Evolutionary conservation across 2,329 filamentous ascomycete species (phyloP).

Genomic region (Microcyclospora pomicola): DNA sequence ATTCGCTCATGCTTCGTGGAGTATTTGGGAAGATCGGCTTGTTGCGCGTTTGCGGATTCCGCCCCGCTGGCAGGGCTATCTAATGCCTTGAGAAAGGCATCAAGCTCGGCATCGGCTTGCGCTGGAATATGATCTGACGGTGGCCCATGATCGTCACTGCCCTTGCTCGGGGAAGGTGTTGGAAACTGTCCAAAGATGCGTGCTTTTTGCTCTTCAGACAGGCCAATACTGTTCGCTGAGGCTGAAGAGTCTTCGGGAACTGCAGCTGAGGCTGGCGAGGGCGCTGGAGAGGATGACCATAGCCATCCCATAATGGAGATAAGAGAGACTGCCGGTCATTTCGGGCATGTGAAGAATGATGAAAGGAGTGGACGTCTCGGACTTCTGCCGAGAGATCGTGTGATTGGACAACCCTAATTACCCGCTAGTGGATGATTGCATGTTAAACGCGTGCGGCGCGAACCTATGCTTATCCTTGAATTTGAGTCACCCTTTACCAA

Average conservation of each 20-base stretch:
- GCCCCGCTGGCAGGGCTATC: conserved; percentile 13
- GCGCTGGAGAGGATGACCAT: conserved; percentile 10
- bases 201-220: conserved; percentile 16
- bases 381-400: too few species aligned
- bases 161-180: conserved; percentile 13
- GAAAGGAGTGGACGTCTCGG: too few species aligned
- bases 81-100: conserved; percentile 38
- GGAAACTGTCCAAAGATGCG: conserved; percentile 17
- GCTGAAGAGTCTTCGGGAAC: background rate
- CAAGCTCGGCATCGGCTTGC: conserved; percentile 41
- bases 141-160: conserved; percentile 20
- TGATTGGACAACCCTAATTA: too few species aligned
- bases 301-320: conserved; percentile 14
- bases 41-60: conserved; percentile 5
- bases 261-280: conserved; percentile 1
- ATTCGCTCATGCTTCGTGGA: conserved; percentile 9
- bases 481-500: too few species aligned
- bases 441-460: too few species aligned
- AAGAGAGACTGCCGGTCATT: background rate
- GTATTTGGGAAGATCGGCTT: conserved; percentile 5
- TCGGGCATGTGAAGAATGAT: too few species aligned
- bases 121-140: conserved; percentile 9
- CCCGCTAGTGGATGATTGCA: too few species aligned
- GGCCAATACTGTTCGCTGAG: conserved; percentile 6
- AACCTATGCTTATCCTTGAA: too few species aligned